A percentile compares a stretch with the other conserved stretches of the same genome.
Conservation (phyloP, 441 rosid genomes). For the Populus hybrid region DNA sequence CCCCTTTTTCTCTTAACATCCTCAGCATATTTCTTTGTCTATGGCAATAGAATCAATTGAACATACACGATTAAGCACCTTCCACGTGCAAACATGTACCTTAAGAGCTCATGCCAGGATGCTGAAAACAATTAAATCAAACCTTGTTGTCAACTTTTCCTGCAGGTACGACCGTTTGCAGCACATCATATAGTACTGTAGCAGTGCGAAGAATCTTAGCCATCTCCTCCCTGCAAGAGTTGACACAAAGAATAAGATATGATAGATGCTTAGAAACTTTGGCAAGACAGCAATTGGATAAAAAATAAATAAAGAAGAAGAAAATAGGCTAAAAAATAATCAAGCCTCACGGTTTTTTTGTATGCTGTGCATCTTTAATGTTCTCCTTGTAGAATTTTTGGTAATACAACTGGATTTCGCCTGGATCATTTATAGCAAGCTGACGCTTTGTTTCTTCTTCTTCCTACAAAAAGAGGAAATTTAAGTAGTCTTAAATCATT, state of each 20-base stretch:
- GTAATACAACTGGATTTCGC: conserved; percentile 72
- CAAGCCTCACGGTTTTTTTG: conserved; percentile 69
- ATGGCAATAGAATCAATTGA: conserved; percentile 20
- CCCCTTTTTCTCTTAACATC: conserved; percentile 73
- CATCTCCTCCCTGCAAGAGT: conserved; percentile 86
- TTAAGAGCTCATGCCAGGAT: conserved; percentile 4
- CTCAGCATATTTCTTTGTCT: conserved; percentile 62
- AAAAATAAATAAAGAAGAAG: background rate
- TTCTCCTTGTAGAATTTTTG: conserved; percentile 55
- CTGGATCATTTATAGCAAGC: conserved; percentile 59
- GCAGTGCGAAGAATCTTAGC: conserved; percentile 82
- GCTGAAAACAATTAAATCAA: conserved; percentile 17
- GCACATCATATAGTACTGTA: conserved; percentile 74
- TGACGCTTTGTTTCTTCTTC: conserved; percentile 41
- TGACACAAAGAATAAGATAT: conserved; percentile 17
- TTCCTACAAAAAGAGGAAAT: conserved; percentile 50
- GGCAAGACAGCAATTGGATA: conserved; percentile 1
- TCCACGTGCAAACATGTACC: conserved; percentile 14
- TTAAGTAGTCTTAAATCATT: conserved; percentile 7
- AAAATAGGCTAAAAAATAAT: conserved; percentile 7
- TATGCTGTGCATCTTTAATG: conserved; percentile 53
- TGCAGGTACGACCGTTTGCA: conserved; percentile 55
- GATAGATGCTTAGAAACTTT: conserved; percentile 15
- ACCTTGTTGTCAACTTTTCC: conserved; percentile 68
- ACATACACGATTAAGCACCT: conserved; percentile 3